Base-by-base conservation (phyloP, 2,329 filamentous ascomycete species). In the Xylariaceae sp. region DNA sequence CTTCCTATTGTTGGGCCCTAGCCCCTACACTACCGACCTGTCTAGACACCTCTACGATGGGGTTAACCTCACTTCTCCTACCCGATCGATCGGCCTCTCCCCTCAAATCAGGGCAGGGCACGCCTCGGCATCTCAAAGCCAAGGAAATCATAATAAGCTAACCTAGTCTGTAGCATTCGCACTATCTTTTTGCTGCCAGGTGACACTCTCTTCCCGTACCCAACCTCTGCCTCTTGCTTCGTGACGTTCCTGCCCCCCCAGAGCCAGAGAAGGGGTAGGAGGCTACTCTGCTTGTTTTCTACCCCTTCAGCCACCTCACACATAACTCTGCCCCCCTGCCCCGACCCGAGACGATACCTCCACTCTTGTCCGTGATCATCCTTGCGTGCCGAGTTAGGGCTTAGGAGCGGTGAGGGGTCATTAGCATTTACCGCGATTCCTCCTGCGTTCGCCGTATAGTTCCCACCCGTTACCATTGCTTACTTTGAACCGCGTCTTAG, bases 281-380 rank as follows among this genome's bases (percentile, higher is more conserved):
- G 58, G 53, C 56, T 19, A 1, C 19, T 50, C 45, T 60, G 8
- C 49, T 57, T 58, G 54, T 57, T 62, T 60, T 60, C 59, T 62
- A 63, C 60, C 58, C 57, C 58, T 59, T 60, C 54, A 9, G 35
- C 19, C 8, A 45, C 29, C 27, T 34, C 27, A 34, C 54, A 29
- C 12, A 34, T 32, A 11, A 6, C 41, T 19, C 39, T 29, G 35
- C 44, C 11, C 37, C 12, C 27, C 39, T 32, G 35, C 44, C 11
- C 37, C 12, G 30, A 37, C 47, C 29, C 45, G n/a, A 42, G 50
- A 8, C 11, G 8, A 32, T 0, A 6, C n/a, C 5, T 43, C 7
- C 27, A 35, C 19, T 37, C 34, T 19, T 47, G n/a, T 29, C 31
- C 11, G 47, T 48, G 32, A 51, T 29, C 32, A 29, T 34, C n/a